Conservation (phyloP, 2,329 filamentous ascomycete species). For the Neophaeococcomyces aloes region DNA sequence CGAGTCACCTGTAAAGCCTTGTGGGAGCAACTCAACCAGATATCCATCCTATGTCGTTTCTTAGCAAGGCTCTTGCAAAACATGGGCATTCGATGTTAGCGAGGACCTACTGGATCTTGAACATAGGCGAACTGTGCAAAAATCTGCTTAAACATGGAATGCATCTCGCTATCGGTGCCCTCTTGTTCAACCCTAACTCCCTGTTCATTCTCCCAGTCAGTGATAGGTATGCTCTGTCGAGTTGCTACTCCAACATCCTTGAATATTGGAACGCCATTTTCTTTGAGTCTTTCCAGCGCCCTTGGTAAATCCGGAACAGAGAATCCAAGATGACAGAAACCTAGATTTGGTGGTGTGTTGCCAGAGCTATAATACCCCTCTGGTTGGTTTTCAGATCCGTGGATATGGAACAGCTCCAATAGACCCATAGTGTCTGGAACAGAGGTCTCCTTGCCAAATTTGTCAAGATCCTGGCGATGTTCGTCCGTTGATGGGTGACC, state of each 20-base stretch:
- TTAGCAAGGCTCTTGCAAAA: neutral
- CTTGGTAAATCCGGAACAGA: slow-evolving; percentile 29
- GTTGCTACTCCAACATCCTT: slow-evolving; percentile 27
- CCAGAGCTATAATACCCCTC: slow-evolving; percentile 22
- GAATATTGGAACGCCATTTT: slow-evolving; percentile 25
- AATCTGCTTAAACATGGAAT: slow-evolving; percentile 27
- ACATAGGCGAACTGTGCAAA: slow-evolving; percentile 31
- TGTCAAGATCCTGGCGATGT: slow-evolving; percentile 22
- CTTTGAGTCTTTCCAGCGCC: slow-evolving; percentile 25
- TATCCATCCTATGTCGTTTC: slow-evolving; percentile 26
- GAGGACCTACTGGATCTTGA: slow-evolving; percentile 28
- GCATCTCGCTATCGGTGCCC: slow-evolving; percentile 22
- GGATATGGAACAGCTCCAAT: slow-evolving; percentile 30
- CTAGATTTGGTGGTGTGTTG: slow-evolving; percentile 27
- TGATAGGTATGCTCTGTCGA: slow-evolving; percentile 26
- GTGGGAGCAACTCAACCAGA: slow-evolving; percentile 27
- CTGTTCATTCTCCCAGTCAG: slow-evolving; percentile 26
- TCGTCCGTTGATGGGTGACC: slow-evolving; percentile 27
- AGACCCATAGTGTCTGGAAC: slow-evolving; percentile 26
- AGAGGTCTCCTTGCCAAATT: slow-evolving; percentile 25
- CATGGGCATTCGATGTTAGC: neutral
- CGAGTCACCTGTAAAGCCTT: slow-evolving; percentile 9
- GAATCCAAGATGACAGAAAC: slow-evolving; percentile 31
- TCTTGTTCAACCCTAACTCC: slow-evolving; percentile 25
- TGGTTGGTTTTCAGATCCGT: slow-evolving; percentile 25